Evolutionary conservation across 495 filamentous ascomycete genomes (phyloP).

Genomic region (Penicillium alfredii): DNA sequence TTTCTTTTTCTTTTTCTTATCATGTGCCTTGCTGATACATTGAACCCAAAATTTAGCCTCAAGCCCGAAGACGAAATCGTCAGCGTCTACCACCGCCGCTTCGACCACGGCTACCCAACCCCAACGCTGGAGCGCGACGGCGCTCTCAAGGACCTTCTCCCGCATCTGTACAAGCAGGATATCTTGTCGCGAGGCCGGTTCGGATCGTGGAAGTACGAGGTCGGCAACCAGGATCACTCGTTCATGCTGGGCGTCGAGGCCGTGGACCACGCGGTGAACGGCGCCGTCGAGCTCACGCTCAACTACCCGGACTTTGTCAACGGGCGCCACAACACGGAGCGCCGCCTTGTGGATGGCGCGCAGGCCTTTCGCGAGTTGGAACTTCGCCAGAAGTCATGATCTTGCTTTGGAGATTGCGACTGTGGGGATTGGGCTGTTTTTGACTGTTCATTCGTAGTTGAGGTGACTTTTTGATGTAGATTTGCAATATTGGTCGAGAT

Average conservation of each 20-base stretch:
- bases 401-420: too few relatives aligned
- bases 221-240: constrained; percentile 94
- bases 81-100: constrained; percentile 95
- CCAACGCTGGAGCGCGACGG: constrained; percentile 92
- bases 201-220: constrained; percentile 96
- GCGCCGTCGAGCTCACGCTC: constrained; percentile 88
- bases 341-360: constrained; percentile 74
- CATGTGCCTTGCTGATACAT: too few relatives aligned
- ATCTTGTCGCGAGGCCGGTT: constrained; percentile 96
- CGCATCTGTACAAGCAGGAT: constrained; percentile 79
- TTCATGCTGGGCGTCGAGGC: constrained; percentile 99
- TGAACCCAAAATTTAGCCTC: too few relatives aligned
- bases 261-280: constrained; percentile 89
- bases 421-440: too few relatives aligned
- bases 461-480: too few relatives aligned
- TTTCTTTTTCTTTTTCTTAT: too few relatives aligned
- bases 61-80: constrained; percentile 88
- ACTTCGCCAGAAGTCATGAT: neutral
- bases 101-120: constrained; percentile 98
- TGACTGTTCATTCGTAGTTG: too few relatives aligned
- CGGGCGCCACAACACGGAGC: constrained; percentile 77
- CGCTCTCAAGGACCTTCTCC: constrained; percentile 84
- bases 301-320: constrained; percentile 99
- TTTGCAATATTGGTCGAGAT: too few relatives aligned
- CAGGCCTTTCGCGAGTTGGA: constrained; percentile 42